These are phyloP conservation scores for Naganishia vishniacii DNA, from an alignment of 768 basidiomycete species.

Conservation along the genomic window DNA sequence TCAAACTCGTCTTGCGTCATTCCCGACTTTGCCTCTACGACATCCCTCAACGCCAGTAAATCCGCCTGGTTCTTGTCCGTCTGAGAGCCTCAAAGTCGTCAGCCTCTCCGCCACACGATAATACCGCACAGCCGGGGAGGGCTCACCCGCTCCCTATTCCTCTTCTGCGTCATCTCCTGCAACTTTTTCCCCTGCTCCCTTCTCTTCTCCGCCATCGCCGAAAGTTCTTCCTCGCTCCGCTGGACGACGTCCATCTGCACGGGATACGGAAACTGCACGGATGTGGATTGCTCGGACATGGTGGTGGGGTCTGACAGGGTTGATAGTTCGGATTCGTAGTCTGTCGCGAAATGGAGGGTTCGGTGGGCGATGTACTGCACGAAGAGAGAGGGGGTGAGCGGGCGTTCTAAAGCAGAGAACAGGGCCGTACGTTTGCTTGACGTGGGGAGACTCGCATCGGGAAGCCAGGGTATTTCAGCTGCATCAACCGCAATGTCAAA, in stretches of 20 bases:
- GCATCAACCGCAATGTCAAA: slow-evolving; percentile 83
- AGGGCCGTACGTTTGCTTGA: slow-evolving; percentile 68
- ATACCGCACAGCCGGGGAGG: too few relatives aligned
- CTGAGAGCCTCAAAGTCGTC: too few relatives aligned
- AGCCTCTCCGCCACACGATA: too few relatives aligned
- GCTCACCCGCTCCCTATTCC: slow-evolving; percentile 73
- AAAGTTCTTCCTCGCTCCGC: slow-evolving; percentile 86
- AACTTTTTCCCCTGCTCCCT: slow-evolving; percentile 80
- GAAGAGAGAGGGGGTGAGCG: background rate
- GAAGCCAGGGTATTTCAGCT: slow-evolving; percentile 91
- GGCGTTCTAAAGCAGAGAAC: background rate
- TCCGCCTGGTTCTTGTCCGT: slow-evolving; percentile 16
- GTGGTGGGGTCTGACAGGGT: slow-evolving; percentile 62
- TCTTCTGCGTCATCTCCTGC: slow-evolving; percentile 84
- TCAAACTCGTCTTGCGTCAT: slow-evolving; percentile 65
- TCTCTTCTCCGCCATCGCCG: slow-evolving; percentile 67
- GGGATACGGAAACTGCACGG: slow-evolving; percentile 83
- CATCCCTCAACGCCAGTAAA: slow-evolving; percentile 19
- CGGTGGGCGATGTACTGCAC: slow-evolving; percentile 85
- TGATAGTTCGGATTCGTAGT: slow-evolving; percentile 67
- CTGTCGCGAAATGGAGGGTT: slow-evolving; percentile 72
- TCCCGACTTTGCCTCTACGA: slow-evolving; percentile 61
- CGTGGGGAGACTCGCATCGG: slow-evolving; percentile 70
- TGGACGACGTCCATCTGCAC: slow-evolving; percentile 60
- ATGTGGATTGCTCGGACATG: slow-evolving; percentile 61